Evolutionary conservation across 2,329 filamentous ascomycete genomes (phyloP).

Genomic region (Pseudocercospora macadamiae): DNA sequence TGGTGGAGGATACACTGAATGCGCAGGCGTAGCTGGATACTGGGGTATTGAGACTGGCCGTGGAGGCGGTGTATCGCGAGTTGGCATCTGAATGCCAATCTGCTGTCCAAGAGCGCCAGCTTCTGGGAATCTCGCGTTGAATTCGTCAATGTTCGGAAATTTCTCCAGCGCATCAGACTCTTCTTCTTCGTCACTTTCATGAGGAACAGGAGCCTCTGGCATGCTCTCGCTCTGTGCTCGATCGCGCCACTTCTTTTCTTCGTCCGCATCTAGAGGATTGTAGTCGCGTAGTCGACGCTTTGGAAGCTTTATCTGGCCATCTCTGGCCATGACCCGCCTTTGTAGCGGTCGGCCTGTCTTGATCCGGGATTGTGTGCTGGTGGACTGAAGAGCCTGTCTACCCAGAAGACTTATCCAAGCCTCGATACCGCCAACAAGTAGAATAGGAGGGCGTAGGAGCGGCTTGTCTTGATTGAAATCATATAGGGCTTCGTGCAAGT

Average conservation of each 20-base stretch:
- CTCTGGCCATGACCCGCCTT: slow-evolving; percentile 54
- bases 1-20: slow-evolving; percentile 41
- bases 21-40: slow-evolving; percentile 38
- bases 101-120: slow-evolving; percentile 62
- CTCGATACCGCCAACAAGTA: slow-evolving; percentile 80
- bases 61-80: slow-evolving; percentile 38
- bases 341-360: slow-evolving; percentile 54
- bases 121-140: slow-evolving; percentile 78
- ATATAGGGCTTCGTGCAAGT: slow-evolving; percentile 76
- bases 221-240: slow-evolving; percentile 70
- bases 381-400: slow-evolving; percentile 62
- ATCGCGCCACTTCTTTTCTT: slow-evolving; percentile 79
- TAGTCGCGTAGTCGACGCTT: slow-evolving; percentile 62
- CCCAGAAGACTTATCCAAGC: slow-evolving; percentile 88
- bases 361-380: slow-evolving; percentile 57
- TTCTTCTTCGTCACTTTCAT: slow-evolving; percentile 51
- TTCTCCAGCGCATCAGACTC: slow-evolving; percentile 18
- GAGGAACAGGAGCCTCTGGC: slow-evolving; percentile 34
- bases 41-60: slow-evolving; percentile 28
- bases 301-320: slow-evolving; percentile 54
- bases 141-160: slow-evolving; percentile 68
- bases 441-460: slow-evolving; percentile 71
- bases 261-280: slow-evolving; percentile 76
- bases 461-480: slow-evolving; percentile 82
- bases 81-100: slow-evolving; percentile 46